Conservation (phyloP, 345 rosid species). For the Corchorus capsularis region DNA sequence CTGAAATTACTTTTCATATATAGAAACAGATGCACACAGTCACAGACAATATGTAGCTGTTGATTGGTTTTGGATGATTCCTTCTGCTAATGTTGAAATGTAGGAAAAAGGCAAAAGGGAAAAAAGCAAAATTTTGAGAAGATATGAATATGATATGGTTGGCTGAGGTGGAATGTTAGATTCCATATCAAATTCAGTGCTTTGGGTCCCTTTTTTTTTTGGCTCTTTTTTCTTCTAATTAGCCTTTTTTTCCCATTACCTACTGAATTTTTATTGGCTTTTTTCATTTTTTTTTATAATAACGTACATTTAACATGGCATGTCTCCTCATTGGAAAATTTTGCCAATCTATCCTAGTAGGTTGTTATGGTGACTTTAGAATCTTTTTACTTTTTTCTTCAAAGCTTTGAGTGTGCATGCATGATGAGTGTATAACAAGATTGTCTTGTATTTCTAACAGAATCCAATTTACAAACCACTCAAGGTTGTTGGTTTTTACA, state of each 20-base stretch:
- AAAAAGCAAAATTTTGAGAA: background rate
- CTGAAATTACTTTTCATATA: background rate
- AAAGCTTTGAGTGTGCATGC: background rate
- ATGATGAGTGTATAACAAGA: background rate
- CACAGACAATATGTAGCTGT: background rate
- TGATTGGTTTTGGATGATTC: background rate
- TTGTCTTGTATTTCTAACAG: background rate
- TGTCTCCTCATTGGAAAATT: conserved; percentile 7
- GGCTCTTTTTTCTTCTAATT: background rate
- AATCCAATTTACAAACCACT: background rate
- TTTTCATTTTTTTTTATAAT: background rate
- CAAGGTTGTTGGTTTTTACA: background rate
- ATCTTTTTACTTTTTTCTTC: background rate
- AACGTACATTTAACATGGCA: conserved; percentile 6
- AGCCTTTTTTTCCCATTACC: background rate
- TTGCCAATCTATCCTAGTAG: background rate
- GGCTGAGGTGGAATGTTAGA: conserved; percentile 21
- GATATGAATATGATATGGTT: conserved; percentile 12
- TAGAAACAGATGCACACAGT: background rate
- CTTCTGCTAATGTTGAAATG: background rate
- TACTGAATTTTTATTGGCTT: too few species aligned
- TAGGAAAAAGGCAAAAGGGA: background rate
- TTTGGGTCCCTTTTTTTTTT: background rate
- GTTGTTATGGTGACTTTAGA: background rate
- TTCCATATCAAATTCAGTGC: conserved; percentile 8